Conservation (phyloP, 208 protist species). For the Willaertia magna region DNA sequence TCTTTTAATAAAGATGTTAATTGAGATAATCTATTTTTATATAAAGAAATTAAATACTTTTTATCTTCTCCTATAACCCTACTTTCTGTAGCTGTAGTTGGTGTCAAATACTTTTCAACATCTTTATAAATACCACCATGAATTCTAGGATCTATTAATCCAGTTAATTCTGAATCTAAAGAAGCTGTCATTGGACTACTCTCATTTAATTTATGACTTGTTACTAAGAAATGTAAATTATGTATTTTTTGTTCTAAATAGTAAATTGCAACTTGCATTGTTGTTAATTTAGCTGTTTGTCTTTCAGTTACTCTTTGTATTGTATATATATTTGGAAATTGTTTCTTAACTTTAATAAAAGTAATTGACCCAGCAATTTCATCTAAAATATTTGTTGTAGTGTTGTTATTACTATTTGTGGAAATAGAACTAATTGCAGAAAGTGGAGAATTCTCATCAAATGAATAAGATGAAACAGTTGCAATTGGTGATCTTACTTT, state of each 20-base stretch:
- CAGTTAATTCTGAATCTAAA: neutral
- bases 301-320: neutral
- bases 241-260: slow-evolving; percentile 6
- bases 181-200: neutral
- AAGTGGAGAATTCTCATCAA: neutral
- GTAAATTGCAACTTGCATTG: slow-evolving; percentile 11
- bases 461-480: neutral
- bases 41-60: neutral
- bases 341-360: neutral
- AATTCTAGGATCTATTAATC: neutral
- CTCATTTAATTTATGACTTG: neutral
- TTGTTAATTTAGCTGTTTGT: neutral
- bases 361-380: neutral
- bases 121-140: neutral
- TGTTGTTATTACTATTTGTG: neutral
- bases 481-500: neutral
- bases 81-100: neutral
- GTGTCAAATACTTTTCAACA: neutral
- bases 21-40: neutral
- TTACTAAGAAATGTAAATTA: neutral
- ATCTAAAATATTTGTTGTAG: neutral
- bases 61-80: neutral
- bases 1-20: neutral
- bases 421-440: neutral
- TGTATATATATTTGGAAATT: neutral